phyloP scores from a whole-genome alignment of 148 eudicot species.

The Nyssa sinensis region DNA sequence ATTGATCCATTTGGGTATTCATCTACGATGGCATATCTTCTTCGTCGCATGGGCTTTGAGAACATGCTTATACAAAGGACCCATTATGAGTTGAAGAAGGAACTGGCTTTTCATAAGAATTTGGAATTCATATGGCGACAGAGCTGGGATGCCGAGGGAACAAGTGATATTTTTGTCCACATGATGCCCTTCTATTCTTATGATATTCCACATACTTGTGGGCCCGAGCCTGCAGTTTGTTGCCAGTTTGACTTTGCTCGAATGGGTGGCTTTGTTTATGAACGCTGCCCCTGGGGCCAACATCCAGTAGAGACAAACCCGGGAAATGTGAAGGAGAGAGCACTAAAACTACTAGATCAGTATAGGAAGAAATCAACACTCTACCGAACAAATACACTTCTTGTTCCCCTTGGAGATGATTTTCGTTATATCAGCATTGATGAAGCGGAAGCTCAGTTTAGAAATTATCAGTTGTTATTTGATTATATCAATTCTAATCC shows the following conservation, averaged over 20 bases:
- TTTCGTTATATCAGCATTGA: slow-evolving; percentile 90
- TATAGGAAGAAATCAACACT: slow-evolving; percentile 89
- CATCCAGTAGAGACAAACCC: slow-evolving; percentile 85
- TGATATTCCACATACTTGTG: slow-evolving; percentile 98
- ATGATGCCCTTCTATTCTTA: slow-evolving; percentile 99
- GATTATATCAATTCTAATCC: slow-evolving; percentile 90
- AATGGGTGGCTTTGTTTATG: slow-evolving; percentile 79
- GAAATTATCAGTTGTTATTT: slow-evolving; percentile 85
- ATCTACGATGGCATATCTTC: slow-evolving; percentile 98
- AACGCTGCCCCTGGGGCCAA: slow-evolving; percentile 93
- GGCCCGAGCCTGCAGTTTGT: slow-evolving; percentile 97
- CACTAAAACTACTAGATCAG: slow-evolving; percentile 78
- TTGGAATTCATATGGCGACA: slow-evolving; percentile 95
- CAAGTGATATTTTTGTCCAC: slow-evolving; percentile 97
- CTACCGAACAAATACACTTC: slow-evolving; percentile 93
- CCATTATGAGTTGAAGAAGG: slow-evolving; percentile 97
- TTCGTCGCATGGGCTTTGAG: slow-evolving; percentile 98
- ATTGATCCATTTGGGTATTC: slow-evolving; percentile 99
- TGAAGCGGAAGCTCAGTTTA: slow-evolving; percentile 98
- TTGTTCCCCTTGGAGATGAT: slow-evolving; percentile 93
- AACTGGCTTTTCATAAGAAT: slow-evolving; percentile 73
- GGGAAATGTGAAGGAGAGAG: slow-evolving; percentile 83
- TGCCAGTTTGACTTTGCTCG: slow-evolving; percentile 99
- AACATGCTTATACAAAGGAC: slow-evolving; percentile 99
- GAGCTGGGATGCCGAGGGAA: slow-evolving; percentile 90